These are phyloP conservation scores for Kuraishia piskuri DNA, from an alignment of 805 yeast genomes.

Conservation along the genomic window DNA sequence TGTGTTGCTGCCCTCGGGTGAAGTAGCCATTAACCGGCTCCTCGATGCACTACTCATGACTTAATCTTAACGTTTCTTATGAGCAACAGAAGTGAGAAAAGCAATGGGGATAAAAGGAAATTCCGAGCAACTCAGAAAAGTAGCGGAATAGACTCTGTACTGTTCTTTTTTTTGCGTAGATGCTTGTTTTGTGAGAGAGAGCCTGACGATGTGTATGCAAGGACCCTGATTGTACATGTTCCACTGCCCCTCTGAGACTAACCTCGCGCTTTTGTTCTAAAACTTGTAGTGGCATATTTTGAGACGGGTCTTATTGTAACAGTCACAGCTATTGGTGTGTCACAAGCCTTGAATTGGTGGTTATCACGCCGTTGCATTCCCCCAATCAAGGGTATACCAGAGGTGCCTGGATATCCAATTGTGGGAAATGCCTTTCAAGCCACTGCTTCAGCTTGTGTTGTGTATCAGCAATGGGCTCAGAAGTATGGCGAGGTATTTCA, in stretches of 20 bases:
- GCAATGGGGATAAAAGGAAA: no score
- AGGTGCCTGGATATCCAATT: slow-evolving; percentile 38
- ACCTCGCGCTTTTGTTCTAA: neutral
- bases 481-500: slow-evolving; percentile 46
- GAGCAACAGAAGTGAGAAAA: no score
- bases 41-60: neutral
- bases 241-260: neutral
- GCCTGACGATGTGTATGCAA: neutral
- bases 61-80: neutral
- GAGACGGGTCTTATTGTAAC: neutral
- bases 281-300: neutral
- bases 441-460: slow-evolving; percentile 38
- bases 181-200: neutral
- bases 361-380: neutral
- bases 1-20: neutral
- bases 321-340: neutral
- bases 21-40: neutral
- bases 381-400: slow-evolving; percentile 28
- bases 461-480: slow-evolving; percentile 36
- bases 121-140: no score
- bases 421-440: slow-evolving; percentile 42
- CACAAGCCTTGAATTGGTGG: neutral
- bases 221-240: neutral
- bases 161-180: neutral
- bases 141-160: neutral